phyloP scores from a whole-genome alignment of 2,329 filamentous ascomycete species.

The Volutella citrinella region DNA sequence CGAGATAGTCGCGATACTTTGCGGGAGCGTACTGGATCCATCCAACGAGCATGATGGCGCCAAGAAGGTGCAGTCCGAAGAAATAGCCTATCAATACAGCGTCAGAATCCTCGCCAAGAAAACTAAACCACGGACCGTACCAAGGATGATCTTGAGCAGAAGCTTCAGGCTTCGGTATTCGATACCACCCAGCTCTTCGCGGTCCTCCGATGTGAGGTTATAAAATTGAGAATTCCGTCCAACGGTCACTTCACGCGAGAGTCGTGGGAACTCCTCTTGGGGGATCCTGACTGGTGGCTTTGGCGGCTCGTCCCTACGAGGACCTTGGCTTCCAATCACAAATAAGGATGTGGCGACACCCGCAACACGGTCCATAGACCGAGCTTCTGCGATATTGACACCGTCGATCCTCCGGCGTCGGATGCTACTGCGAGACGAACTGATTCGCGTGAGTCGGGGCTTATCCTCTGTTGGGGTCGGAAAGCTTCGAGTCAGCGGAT shows the following conservation, averaged over 20 bases:
- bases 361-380: constrained; percentile 34
- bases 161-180: constrained; percentile 50
- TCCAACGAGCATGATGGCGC: constrained; percentile 43
- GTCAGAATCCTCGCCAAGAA: too few species aligned
- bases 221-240: constrained; percentile 45
- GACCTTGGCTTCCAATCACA: constrained; percentile 29
- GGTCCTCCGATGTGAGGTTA: constrained; percentile 38
- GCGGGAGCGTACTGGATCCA: constrained; percentile 42
- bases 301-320: constrained; percentile 13
- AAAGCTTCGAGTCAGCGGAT: too few species aligned
- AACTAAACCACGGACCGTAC: constrained; percentile 22
- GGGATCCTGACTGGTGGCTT: constrained; percentile 14
- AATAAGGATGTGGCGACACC: constrained; percentile 37
- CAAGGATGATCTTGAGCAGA: constrained; percentile 43
- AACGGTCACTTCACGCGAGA: constrained; percentile 41
- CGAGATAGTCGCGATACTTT: constrained; percentile 40
- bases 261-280: constrained; percentile 30
- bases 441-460: too few species aligned
- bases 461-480: too few species aligned
- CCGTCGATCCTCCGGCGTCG: constrained; percentile 23
- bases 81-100: constrained; percentile 40
- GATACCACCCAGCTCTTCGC: constrained; percentile 47
- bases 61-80: constrained; percentile 43
- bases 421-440: constrained; percentile 10
- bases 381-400: constrained; percentile 26